Evolutionary conservation across 106 monocot genomes (phyloP).

Genomic region (Phalaenopsis equestris): DNA sequence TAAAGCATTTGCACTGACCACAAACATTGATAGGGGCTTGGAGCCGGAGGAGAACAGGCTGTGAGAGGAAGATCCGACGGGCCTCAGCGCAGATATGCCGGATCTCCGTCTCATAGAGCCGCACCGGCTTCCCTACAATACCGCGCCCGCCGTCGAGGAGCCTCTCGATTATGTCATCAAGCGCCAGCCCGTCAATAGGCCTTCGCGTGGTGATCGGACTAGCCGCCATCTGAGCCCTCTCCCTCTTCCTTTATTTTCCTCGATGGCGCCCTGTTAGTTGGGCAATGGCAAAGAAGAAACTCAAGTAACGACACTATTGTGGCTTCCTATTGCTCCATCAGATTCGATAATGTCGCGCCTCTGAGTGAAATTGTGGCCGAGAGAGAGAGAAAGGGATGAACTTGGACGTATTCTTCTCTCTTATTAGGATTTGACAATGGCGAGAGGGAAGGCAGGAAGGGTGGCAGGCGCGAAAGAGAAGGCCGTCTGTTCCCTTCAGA

Average conservation of each 20-base stretch:
- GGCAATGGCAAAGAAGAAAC: background rate
- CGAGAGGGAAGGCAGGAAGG: no score
- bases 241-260: background rate
- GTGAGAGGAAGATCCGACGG: constrained; percentile 14
- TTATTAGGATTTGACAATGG: no score
- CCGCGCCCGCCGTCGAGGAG: constrained; percentile 10
- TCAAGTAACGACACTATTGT: background rate
- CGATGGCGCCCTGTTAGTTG: background rate
- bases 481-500: no score
- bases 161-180: constrained; percentile 15
- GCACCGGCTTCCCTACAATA: constrained; percentile 18
- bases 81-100: constrained; percentile 14
- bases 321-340: no score
- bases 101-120: constrained; percentile 25
- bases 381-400: no score
- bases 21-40: constrained; percentile 20
- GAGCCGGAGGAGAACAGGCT: constrained; percentile 17
- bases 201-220: background rate
- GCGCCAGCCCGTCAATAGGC: background rate
- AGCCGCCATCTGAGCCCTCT: background rate
- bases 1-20: constrained; percentile 1
- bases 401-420: no score
- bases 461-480: no score
- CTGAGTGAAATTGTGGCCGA: no score
- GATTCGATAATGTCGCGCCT: no score